Base-by-base conservation (phyloP, 768 basidiomycete species). In the Russula olivacea region DNA sequence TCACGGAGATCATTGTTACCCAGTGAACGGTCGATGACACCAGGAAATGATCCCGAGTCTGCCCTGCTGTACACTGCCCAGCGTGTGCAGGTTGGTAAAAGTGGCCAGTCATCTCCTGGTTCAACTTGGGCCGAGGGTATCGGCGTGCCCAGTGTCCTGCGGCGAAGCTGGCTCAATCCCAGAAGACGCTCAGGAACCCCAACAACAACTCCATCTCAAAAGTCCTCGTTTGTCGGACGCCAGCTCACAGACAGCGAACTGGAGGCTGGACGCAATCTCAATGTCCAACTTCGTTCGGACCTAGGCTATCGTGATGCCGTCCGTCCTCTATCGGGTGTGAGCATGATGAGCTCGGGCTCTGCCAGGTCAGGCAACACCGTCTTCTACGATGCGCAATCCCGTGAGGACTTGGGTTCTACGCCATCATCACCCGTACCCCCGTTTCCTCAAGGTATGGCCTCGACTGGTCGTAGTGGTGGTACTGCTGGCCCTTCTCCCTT, bases 381-480 rank as follows among this genome's bases (percentile, higher is more conserved):
- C 3, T 89, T 84, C 66, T 83, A 84, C 64, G 87, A 88, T 68
- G 87, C 87, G 0, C 61, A 72, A 4, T 85, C 85, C 0, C 72
- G 74, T 11, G 72, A 77, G 12, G 72, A 67, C 2, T 82, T 83
- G 2, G 79, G 82, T 23, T 72, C 65, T 72, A 78, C 77, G 9
- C 78, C 78, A 10, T 68, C 74, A 7, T 68, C 74, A 7, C 70
- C 70, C 12, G 59, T 74, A 19, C 78, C 80, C 52, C 77, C 77
- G 10, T 80, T 40, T 66, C 61, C 52, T 41, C 66, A 34, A n/a
- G 58, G 53, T 53, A 61, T 47, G 30, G 51, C 59, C n/a, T 61
- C 47, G 3, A 58, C 49, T 3, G 19, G 63, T 17, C 58, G 63
- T 6, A 38, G 3, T 43, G 63, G 8, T 43, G 63, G 55, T n/a